phyloP scores from a whole-genome alignment of 306 rosid species.

The Begonia peltatifolia region DNA sequence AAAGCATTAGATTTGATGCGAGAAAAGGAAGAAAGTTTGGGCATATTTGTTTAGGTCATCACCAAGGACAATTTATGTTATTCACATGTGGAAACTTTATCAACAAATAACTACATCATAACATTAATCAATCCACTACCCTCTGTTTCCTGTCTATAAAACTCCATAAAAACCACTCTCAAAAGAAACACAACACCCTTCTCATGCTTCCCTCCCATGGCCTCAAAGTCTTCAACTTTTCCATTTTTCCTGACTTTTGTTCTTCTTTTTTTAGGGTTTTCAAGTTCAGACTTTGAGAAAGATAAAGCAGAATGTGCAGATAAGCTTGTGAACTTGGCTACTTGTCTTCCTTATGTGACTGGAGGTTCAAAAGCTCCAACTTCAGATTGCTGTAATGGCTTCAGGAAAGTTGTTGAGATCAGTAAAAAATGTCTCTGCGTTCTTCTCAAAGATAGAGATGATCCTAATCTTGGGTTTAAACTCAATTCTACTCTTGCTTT shows the following conservation, averaged over 20 bases:
- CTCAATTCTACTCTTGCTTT: conserved; percentile 49
- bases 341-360: conserved; percentile 49
- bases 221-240: too few species aligned
- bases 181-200: too few species aligned
- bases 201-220: too few species aligned
- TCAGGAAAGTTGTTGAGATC: conserved; percentile 31
- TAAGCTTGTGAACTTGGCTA: conserved; percentile 31
- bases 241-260: neutral
- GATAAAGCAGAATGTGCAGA: conserved; percentile 61
- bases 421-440: conserved; percentile 61
- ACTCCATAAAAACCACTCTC: too few species aligned
- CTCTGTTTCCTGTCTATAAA: too few species aligned
- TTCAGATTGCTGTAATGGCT: conserved; percentile 56
- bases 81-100: too few species aligned
- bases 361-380: conserved; percentile 51
- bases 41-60: too few species aligned
- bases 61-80: too few species aligned
- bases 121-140: too few species aligned
- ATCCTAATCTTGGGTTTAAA: conserved; percentile 48
- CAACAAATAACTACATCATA: too few species aligned
- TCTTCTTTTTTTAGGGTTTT: conserved; percentile 1
- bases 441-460: conserved; percentile 56
- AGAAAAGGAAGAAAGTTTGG: too few species aligned
- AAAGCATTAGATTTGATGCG: too few species aligned
- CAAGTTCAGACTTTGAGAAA: conserved; percentile 33